Base-by-base conservation (phyloP, 1,284 basidiomycete species). In the Sphaerobolus stellatus region DNA sequence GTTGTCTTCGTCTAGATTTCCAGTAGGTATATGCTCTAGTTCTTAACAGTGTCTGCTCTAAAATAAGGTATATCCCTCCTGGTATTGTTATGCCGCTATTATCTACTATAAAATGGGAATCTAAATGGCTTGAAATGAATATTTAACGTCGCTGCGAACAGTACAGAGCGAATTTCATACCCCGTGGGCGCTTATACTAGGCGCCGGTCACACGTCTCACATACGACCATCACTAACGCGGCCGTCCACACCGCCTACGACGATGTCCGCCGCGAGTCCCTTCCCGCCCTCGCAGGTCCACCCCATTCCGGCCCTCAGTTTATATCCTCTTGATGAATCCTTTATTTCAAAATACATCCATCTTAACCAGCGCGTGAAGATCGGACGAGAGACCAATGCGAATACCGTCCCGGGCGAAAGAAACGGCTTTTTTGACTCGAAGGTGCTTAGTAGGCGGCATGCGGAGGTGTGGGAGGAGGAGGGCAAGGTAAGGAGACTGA, bases 401-500 rank as follows among this genome's bases (percentile, higher is more conserved):
- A 98, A 98, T 79, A 98, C 94, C 0, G 85, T 92, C 27, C 97
- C 97, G 6, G 92, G 90, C 16, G 94, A 97, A 65, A 80, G 90
- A 64, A 99, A 99, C 67, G 96, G 94, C 16, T 99, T 90, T 75
- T 98, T 99, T 68, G 96, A 99, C 76, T 92, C 88, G 50, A 98
- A 99, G 71, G 96, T 98, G 1, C 81, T 99, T 59, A 94, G 90
- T 63, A 78, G 96, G 58, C 92, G 93, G 75, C 97, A 99, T 70
- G 97, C 96, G 22, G 95, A 99, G 75, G 92, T 99, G 9, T 99
- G 96, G 96, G 90, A 92, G 72, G 93, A 97, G 60, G 80, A 75
- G 52, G 83, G 84, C 54, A 95, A 94, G 82, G 93, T 92, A 46
- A 44, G 77, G 53, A 24, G n/a, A 8, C 20, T n/a, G 18, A 11